These are phyloP conservation scores for Withania somnifera DNA, from an alignment of 305 asterid species.

Conservation along the genomic window DNA sequence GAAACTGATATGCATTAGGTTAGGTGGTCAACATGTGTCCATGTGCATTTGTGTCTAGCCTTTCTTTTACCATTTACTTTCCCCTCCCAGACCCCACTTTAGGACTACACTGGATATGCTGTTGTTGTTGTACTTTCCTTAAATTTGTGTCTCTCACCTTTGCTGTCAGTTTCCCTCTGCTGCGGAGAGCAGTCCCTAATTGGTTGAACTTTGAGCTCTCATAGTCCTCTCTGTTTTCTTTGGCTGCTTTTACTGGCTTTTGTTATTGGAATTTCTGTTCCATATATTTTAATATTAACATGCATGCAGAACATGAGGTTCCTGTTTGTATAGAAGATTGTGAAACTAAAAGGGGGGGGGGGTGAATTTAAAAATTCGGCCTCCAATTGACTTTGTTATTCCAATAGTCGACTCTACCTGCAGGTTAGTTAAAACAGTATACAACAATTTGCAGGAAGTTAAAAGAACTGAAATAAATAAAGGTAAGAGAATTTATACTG, in stretches of 20 bases:
- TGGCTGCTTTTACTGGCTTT: not conserved
- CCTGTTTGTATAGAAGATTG: not conserved
- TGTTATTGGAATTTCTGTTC: not conserved
- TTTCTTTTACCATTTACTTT: not conserved
- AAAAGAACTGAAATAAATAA: too few relatives aligned
- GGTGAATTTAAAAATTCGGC: too few relatives aligned
- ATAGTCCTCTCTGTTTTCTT: not conserved
- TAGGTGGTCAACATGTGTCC: not conserved
- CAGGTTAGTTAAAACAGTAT: too few relatives aligned
- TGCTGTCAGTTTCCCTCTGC: not conserved
- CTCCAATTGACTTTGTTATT: too few relatives aligned
- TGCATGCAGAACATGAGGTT: slow-evolving; percentile 17
- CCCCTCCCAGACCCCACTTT: too few relatives aligned
- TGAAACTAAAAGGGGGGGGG: too few relatives aligned
- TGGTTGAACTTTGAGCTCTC: not conserved
- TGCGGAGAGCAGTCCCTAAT: not conserved
- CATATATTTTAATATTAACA: not conserved
- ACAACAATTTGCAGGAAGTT: too few relatives aligned
- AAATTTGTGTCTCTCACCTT: not conserved
- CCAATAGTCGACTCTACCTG: too few relatives aligned
- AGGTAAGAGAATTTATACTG: too few relatives aligned
- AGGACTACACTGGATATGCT: too few relatives aligned
- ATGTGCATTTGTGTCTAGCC: not conserved
- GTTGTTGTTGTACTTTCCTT: too few relatives aligned
- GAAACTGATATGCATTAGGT: not conserved